Evolutionary conservation across 345 rosid genomes (phyloP), one percentile per base, ranked within the genome.

Genomic region (Alliaria petiolata): DNA sequence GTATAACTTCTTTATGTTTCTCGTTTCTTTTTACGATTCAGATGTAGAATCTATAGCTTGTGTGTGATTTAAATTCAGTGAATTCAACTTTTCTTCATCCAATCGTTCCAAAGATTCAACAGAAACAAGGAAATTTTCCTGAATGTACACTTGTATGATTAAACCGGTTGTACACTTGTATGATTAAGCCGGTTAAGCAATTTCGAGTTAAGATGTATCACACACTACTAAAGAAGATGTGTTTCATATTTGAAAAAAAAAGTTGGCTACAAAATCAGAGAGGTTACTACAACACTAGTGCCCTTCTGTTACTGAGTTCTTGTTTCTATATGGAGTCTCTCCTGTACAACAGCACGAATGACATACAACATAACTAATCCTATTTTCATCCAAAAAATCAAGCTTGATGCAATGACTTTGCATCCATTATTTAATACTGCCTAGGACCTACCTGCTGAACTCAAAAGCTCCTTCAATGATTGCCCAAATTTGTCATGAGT

Each of bases 361-460:
- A 68, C 35, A 68, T 56, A 58, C 60, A 72, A 47, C 60, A 57
- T 2, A 58, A 65, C 61, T 73, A 65, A 56, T 36, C 65, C 70
- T 65, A 73, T 8, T 65, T 66, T 47, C 14, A 46, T 13, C 13
- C 56, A 12, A 26, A 30, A 19, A 13, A 30, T 6, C 1, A 20
- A 9, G 25, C 44, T 57, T 65, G 71, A 36, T 31, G 61, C 61
- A 40, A 30, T 11, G 60, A 65, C 50, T 45, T 44, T 63, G 31
- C 76, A 65, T 47, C 47, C 30, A 16, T 51, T 52, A 59, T 61
- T 67, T 19, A 40, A 31, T n/a, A 65, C 5, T 60, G 22, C 51
- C 69, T 60, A 52, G 5, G 22, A 50, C 47, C 66, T 67, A 52
- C 33, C 40, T 51, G 1, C 14, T 35, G 40, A 75, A 30, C 69